A percentile compares a stretch with the other conserved stretches of the same genome.
phyloP scores from a whole-genome alignment of 2,329 filamentous ascomycete species.

The Alternaria triticina region DNA sequence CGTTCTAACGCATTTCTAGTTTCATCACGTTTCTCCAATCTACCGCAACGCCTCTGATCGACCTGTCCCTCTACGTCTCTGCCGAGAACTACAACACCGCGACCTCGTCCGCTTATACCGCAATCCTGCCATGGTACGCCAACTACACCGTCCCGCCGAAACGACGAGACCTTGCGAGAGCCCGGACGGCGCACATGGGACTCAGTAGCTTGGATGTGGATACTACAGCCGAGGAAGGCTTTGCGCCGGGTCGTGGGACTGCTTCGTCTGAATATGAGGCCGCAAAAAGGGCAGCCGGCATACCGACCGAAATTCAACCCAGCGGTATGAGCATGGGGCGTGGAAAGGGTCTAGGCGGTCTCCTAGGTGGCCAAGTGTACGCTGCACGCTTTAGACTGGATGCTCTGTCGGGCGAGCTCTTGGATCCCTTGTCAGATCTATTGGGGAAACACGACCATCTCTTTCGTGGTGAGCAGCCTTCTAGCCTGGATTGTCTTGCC shows the following conservation, averaged over 20 bases:
- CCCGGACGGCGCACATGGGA: slow-evolving; percentile 64
- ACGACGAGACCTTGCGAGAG: slow-evolving; percentile 72
- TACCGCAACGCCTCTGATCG: slow-evolving; percentile 77
- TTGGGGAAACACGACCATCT: slow-evolving; percentile 64
- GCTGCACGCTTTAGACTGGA: slow-evolving; percentile 78
- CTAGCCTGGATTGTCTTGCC: slow-evolving; percentile 77
- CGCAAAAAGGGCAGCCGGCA: slow-evolving; percentile 45
- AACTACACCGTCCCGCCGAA: slow-evolving; percentile 84
- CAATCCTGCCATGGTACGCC: slow-evolving; percentile 81
- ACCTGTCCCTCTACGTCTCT: slow-evolving; percentile 88
- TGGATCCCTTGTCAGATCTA: slow-evolving; percentile 72
- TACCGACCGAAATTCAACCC: slow-evolving; percentile 43
- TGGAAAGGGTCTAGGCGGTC: slow-evolving; percentile 64
- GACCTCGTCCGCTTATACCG: slow-evolving; percentile 81
- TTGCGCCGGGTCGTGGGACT: slow-evolving; percentile 37
- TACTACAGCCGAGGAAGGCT: slow-evolving; percentile 45
- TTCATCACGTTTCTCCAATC: slow-evolving; percentile 73
- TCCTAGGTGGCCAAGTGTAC: slow-evolving; percentile 72
- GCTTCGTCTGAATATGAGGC: slow-evolving; percentile 46
- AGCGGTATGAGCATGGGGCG: slow-evolving; percentile 58
- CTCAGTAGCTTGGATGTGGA: slow-evolving; percentile 55
- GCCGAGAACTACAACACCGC: slow-evolving; percentile 81
- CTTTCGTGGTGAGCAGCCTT: slow-evolving; percentile 59
- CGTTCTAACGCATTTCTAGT: slow-evolving; percentile 20
- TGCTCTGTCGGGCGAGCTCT: slow-evolving; percentile 70